phyloP scores from a whole-genome alignment of 495 filamentous ascomycete species.

The Geoglossum glabrum region DNA sequence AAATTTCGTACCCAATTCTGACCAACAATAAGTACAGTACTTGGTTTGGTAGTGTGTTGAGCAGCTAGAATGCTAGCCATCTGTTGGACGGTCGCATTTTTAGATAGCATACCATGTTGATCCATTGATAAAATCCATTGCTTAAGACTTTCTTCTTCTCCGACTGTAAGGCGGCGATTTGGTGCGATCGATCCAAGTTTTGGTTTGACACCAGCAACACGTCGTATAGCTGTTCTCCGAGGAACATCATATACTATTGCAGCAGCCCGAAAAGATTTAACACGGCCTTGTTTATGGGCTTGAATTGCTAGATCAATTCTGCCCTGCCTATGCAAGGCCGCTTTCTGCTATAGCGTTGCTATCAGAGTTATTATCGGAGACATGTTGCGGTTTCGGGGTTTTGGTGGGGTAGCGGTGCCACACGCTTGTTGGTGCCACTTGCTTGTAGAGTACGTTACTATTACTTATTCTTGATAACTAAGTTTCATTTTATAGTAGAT shows the following conservation, averaged over 20 bases:
- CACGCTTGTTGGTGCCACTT: no score
- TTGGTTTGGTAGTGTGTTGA: neutral
- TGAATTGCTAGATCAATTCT: conserved; percentile 2
- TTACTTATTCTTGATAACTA: no score
- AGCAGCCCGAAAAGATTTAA: neutral
- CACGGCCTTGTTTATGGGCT: no score
- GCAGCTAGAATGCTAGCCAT: neutral
- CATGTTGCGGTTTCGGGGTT: no score
- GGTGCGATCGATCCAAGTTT: neutral
- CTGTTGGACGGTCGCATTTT: neutral
- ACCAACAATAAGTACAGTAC: neutral
- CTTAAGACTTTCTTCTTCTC: conserved; percentile 2
- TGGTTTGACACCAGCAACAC: neutral
- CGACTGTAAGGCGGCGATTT: neutral
- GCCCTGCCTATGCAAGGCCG: conserved; percentile 1
- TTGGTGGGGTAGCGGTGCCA: no score
- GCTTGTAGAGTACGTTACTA: no score
- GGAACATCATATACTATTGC: neutral
- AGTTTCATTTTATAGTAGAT: no score
- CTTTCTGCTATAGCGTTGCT: neutral
- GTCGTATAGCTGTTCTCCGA: neutral
- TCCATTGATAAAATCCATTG: conserved; percentile 5
- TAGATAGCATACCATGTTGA: conserved; percentile 4
- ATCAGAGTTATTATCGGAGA: neutral
- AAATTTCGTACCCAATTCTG: neutral